Conservation (phyloP, 257 asterid genomes). For the Nemophila menziesii region DNA sequence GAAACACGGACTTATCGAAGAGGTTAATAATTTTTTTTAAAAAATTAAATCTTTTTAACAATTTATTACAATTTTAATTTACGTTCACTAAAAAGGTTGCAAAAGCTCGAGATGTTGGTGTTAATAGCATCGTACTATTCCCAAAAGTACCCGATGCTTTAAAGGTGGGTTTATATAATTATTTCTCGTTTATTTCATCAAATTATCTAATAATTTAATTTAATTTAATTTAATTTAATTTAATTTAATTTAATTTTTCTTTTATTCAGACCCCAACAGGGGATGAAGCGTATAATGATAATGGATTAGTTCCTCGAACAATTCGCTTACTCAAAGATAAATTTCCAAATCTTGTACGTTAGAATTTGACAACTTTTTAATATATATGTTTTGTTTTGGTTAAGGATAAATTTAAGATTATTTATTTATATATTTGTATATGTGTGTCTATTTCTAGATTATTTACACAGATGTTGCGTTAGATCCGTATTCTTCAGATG, state of each 20-base stretch:
- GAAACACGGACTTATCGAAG: conserved; percentile 95
- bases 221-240: conserved; percentile 1
- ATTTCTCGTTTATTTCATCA: not conserved
- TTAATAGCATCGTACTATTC: conserved; percentile 90
- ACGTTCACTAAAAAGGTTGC: conserved; percentile 43
- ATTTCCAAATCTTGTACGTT: conserved; percentile 85
- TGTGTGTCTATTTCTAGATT: conserved; percentile 29
- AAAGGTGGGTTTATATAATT: conserved; percentile 38
- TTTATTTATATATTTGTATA: conserved; percentile 7
- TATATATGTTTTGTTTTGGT: too few relatives aligned
- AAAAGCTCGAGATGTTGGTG: conserved; percentile 92
- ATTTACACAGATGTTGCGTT: conserved; percentile 92
- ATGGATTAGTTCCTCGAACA: conserved; percentile 81
- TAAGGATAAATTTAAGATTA: too few relatives aligned
- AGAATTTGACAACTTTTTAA: conserved; percentile 1
- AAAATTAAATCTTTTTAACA: not conserved
- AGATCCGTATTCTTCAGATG: conserved; percentile 97
- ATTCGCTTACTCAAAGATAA: conserved; percentile 89
- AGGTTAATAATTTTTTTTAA: conserved; percentile 51
- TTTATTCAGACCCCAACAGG: conserved; percentile 57
- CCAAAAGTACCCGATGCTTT: conserved; percentile 96
- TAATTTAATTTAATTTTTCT: conserved; percentile 9
- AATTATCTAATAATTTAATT: conserved; percentile 2
- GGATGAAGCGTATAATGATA: conserved; percentile 86
- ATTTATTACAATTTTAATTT: not conserved